Conservation (phyloP, 2,329 filamentous ascomycete genomes). For the Neonectria hederae region DNA sequence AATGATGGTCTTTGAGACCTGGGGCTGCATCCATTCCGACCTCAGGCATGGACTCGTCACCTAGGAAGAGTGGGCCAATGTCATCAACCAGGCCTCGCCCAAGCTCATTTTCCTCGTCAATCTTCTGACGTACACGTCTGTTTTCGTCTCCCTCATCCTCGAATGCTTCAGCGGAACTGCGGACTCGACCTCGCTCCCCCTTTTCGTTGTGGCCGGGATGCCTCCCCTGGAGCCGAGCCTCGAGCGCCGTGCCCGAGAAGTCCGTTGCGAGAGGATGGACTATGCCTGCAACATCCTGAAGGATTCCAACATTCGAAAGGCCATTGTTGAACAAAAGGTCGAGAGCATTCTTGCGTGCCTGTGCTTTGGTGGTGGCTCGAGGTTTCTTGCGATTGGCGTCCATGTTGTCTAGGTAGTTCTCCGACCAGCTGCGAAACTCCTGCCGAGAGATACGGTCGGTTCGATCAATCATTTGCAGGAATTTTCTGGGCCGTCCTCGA, state of each 20-base stretch:
- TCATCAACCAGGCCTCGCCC: constrained; percentile 42
- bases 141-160: constrained; percentile 48
- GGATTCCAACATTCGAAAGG: constrained; percentile 46
- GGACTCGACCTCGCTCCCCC: constrained; percentile 47
- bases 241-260: constrained; percentile 57
- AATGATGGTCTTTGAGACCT: constrained; percentile 73
- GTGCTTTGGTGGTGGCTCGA: constrained; percentile 41
- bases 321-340: constrained; percentile 47
- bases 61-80: constrained; percentile 43
- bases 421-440: constrained; percentile 53
- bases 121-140: constrained; percentile 52
- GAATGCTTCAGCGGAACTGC: constrained; percentile 56
- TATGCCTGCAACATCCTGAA: constrained; percentile 39
- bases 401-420: constrained; percentile 66
- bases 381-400: constrained; percentile 42
- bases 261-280: constrained; percentile 55
- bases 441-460: constrained; percentile 48
- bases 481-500: constrained; percentile 41
- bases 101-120: constrained; percentile 43
- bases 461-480: constrained; percentile 44
- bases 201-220: constrained; percentile 32
- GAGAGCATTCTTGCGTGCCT: constrained; percentile 52
- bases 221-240: constrained; percentile 44
- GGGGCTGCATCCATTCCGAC: constrained; percentile 74
- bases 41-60: constrained; percentile 64